Evolutionary conservation across 495 filamentous ascomycete genomes (phyloP).

Genomic region (Cercophora samala): DNA sequence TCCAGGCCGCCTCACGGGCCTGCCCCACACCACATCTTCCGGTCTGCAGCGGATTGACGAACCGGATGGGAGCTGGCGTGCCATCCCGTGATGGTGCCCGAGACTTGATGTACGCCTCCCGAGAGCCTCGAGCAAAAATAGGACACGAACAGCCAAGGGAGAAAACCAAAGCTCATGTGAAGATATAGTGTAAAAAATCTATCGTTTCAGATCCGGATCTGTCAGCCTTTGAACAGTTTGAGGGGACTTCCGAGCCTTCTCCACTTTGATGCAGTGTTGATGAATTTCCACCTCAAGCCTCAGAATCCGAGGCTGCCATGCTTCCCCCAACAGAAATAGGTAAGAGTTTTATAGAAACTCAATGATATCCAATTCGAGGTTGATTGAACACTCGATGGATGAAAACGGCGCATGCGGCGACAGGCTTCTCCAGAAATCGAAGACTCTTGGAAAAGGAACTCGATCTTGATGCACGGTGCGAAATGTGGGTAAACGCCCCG

Average conservation of each 20-base stretch:
- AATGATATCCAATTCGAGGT: background rate
- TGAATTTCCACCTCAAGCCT: background rate
- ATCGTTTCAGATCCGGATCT: background rate
- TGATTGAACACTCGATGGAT: background rate
- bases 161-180: background rate
- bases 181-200: background rate
- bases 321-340: background rate
- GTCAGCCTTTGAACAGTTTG: background rate
- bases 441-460: background rate
- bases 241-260: background rate
- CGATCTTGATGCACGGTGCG: background rate
- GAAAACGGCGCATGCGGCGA: background rate
- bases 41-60: slow-evolving; percentile 15
- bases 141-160: background rate
- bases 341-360: too few species aligned
- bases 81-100: slow-evolving; percentile 2
- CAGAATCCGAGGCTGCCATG: background rate
- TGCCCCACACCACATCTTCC: slow-evolving; percentile 12
- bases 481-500: slow-evolving; percentile 5
- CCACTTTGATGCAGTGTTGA: background rate
- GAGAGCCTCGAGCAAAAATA: background rate
- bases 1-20: slow-evolving; percentile 2
- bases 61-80: background rate
- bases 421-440: background rate
- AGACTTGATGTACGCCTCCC: background rate